Evolutionary conservation across 208 protist genomes (phyloP).

Genomic region (Herpetomonas samuelpessoai): DNA sequence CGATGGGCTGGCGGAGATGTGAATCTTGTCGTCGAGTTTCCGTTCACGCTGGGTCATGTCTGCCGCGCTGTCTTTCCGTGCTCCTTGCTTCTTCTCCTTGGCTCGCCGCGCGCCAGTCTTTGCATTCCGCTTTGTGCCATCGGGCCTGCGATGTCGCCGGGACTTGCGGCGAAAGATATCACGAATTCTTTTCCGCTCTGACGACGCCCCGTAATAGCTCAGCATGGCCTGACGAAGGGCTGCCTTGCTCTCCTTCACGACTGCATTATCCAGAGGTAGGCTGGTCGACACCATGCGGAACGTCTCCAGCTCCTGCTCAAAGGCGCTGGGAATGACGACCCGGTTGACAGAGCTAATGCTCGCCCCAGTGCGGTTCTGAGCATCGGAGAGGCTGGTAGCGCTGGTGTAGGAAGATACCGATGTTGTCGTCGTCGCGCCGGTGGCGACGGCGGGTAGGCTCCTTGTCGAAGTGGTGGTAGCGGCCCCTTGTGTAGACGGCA

Average conservation of each 20-base stretch:
- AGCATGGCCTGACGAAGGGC: slow-evolving; percentile 22
- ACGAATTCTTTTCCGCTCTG: background rate
- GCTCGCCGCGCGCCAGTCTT: too few relatives aligned
- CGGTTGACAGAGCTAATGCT: slow-evolving; percentile 20
- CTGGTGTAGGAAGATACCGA: background rate
- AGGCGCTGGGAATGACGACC: slow-evolving; percentile 16
- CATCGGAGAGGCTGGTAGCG: background rate
- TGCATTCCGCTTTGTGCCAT: too few relatives aligned
- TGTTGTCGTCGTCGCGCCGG: too few relatives aligned
- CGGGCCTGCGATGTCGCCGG: too few relatives aligned
- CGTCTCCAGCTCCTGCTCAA: slow-evolving; percentile 33
- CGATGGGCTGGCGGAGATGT: too few relatives aligned
- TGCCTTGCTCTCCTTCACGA: slow-evolving; percentile 15
- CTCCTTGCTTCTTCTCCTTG: too few relatives aligned
- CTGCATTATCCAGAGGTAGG: slow-evolving; percentile 26
- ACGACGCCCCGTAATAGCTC: background rate
- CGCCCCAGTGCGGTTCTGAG: slow-evolving; percentile 8
- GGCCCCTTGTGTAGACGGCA: too few relatives aligned
- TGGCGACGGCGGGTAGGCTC: too few relatives aligned
- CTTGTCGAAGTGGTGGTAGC: too few relatives aligned
- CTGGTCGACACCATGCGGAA: slow-evolving; percentile 70
- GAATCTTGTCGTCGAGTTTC: too few relatives aligned
- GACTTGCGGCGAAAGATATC: background rate
- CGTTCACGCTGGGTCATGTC: too few relatives aligned
- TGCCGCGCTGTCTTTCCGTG: too few relatives aligned